Evolutionary conservation across 305 asterid genomes (phyloP).

Genomic region (Andrographis paniculata): DNA sequence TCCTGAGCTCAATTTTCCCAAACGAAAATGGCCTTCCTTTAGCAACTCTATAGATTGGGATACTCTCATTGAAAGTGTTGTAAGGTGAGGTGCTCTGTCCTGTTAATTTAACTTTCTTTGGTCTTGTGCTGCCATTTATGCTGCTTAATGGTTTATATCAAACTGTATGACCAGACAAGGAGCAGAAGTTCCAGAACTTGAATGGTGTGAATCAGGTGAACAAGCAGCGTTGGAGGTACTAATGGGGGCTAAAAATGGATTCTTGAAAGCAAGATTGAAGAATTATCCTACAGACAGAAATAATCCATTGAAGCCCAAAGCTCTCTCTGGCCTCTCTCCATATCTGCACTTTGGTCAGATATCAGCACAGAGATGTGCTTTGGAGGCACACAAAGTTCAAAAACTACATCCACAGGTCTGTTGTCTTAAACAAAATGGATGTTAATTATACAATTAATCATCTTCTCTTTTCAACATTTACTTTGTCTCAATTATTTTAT

Average conservation of each 20-base stretch:
- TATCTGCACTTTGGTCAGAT: constrained; percentile 95
- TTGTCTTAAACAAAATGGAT: not conserved
- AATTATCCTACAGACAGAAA: constrained; percentile 69
- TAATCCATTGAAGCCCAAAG: constrained; percentile 82
- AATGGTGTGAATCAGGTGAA: constrained; percentile 96
- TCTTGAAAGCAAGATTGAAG: constrained; percentile 58
- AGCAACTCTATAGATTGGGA: constrained; percentile 49
- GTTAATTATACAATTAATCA: not conserved
- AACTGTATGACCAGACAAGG: constrained; percentile 56
- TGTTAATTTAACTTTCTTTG: constrained; percentile 13
- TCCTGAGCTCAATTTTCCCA: constrained; percentile 44
- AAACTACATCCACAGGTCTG: constrained; percentile 57
- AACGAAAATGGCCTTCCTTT: constrained; percentile 43
- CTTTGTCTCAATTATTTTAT: too few relatives aligned
- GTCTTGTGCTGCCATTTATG: constrained; percentile 7
- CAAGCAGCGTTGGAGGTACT: constrained; percentile 60
- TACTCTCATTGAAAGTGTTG: constrained; percentile 41
- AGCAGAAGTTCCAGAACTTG: constrained; percentile 92
- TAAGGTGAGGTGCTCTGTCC: constrained; percentile 43
- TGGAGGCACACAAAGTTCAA: constrained; percentile 68
- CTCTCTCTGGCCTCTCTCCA: constrained; percentile 84
- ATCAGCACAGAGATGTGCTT: constrained; percentile 86
- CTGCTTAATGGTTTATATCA: constrained; percentile 21
- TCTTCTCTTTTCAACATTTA: too few relatives aligned
- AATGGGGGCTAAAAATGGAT: constrained; percentile 59